Base-by-base conservation (phyloP, 2,329 filamentous ascomycete species). In the Aspergillus neotritici region DNA sequence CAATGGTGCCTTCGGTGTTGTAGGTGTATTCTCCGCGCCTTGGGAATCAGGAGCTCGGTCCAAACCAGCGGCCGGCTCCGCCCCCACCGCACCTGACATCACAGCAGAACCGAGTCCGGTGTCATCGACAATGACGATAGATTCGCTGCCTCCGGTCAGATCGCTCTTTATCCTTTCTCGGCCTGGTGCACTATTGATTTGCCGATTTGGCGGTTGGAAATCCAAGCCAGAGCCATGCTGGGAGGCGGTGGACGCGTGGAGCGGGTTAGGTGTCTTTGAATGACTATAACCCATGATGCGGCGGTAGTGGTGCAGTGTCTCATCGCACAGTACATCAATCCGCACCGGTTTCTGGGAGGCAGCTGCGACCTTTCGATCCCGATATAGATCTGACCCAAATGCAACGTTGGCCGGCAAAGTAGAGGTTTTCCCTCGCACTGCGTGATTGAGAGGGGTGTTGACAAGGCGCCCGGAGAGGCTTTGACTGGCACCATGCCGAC, bases 51-150 rank as follows among this genome's bases (percentile, higher is more conserved):
- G 53, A 11, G 52, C 34, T 15, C 51, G 42, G 33, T 49, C 46
- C 29, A 52, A 37, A 9, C 45, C 38, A 12, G 37, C 16, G 31
- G 37, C 44, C 11, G 38, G 17, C 5, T 47, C 50, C 25, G 48
- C 43, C 12, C 67, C 47, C 11, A 68, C 47, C 4, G 60, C 68
- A 6, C 68, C 68, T 9, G 68, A 63, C 61, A 68, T 70, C 4
- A 61, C 41, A n/a, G 66, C 63, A 28, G 62, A 50, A 31, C 64
- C 56, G 7, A 65, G 54, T 6, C 68, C 68, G 28, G 77, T 80
- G 50, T 78, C 77, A 54, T 94, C 87, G 30, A 94, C 81, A 57
- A 95, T 94, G 43, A 95, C 77, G 52, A 95, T 94, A 0, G 88
- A 94, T 59, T 90, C 84, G 71, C 87, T 94, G n/a, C 87, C 86